phyloP scores from a whole-genome alignment of 2,329 filamentous ascomycete genomes.

The Ophiostoma piceae region DNA sequence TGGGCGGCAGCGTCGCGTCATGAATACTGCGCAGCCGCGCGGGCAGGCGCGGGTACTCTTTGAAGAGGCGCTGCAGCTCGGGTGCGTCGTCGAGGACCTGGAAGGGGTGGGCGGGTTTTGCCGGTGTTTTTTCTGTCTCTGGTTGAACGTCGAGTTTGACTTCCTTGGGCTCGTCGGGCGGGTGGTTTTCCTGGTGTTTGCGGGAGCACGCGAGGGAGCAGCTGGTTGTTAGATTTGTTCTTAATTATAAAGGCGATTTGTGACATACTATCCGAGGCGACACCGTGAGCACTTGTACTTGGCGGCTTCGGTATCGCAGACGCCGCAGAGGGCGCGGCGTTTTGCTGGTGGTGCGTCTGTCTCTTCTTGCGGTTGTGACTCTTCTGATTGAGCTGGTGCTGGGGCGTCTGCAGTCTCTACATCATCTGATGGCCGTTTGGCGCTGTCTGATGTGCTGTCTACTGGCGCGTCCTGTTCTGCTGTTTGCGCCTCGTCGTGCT shows the following conservation, averaged over 20 bases:
- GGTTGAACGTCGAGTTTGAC: too few species aligned
- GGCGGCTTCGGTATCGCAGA: slow-evolving; percentile 47
- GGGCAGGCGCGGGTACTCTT: slow-evolving; percentile 47
- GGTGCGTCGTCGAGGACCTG: slow-evolving; percentile 47
- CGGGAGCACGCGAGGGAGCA: slow-evolving; percentile 54
- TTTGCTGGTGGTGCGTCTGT: slow-evolving; percentile 26
- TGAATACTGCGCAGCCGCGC: slow-evolving; percentile 46
- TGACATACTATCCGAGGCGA: slow-evolving; percentile 51
- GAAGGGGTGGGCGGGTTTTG: slow-evolving; percentile 42
- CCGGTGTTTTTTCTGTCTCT: slow-evolving; percentile 19
- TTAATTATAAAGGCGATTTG: too few species aligned
- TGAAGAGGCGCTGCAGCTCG: slow-evolving; percentile 48
- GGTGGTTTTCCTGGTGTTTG: slow-evolving; percentile 33
- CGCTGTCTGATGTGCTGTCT: background rate
- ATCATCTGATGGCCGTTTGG: background rate
- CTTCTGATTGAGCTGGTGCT: too few species aligned
- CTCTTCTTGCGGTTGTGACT: background rate
- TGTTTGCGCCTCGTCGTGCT: background rate
- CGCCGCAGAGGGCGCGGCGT: slow-evolving; percentile 42
- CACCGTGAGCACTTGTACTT: slow-evolving; percentile 63
- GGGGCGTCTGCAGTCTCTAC: background rate
- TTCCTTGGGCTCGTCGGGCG: slow-evolving; percentile 26
- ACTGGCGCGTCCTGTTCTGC: background rate
- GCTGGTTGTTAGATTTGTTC: slow-evolving; percentile 34
- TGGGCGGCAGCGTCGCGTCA: slow-evolving; percentile 46